Percentiles rank a stretch among this genome's conserved stretches.
Conservation (phyloP, 2,329 filamentous ascomycete species). For the Apiospora saccharicola region DNA sequence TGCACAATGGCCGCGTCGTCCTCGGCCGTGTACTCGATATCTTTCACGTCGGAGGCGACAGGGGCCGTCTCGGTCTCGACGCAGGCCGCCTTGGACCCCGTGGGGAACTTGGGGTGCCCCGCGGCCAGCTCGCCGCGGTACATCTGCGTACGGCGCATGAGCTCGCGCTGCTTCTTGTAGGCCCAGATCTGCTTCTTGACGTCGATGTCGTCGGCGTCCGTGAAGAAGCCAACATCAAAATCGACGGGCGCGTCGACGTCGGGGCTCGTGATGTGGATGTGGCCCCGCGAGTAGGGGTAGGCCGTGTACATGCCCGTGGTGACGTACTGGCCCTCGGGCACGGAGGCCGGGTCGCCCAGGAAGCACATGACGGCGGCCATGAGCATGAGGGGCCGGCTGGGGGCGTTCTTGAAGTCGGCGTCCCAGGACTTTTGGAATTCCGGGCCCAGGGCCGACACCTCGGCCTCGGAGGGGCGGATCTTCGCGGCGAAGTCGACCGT, state of each 20-base stretch:
- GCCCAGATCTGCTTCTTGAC: conserved; percentile 66
- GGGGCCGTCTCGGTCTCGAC: conserved; percentile 36
- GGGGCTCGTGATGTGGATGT: conserved; percentile 63
- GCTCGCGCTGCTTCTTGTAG: conserved; percentile 71
- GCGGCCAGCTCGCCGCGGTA: conserved; percentile 55
- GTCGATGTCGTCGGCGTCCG: conserved; percentile 57
- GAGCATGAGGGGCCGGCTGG: conserved; percentile 54
- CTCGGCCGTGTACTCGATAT: conserved; percentile 53
- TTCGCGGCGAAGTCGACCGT: conserved; percentile 58
- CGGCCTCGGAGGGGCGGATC: conserved; percentile 56
- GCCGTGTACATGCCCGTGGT: conserved; percentile 59
- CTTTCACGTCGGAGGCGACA: conserved; percentile 40
- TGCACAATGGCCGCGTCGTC: conserved; percentile 53
- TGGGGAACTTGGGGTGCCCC: conserved; percentile 53
- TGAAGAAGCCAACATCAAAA: conserved; percentile 66
- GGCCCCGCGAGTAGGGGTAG: conserved; percentile 67
- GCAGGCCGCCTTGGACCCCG: conserved; percentile 48
- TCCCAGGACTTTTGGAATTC: conserved; percentile 60
- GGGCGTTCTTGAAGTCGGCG: conserved; percentile 50
- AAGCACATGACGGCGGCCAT: conserved; percentile 47
- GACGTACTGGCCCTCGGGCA: conserved; percentile 52
- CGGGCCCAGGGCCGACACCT: conserved; percentile 56
- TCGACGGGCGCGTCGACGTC: conserved; percentile 53
- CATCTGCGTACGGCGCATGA: conserved; percentile 61
- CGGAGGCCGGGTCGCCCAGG: conserved; percentile 30